Evolutionary conservation across 78 protist species (phyloP), one percentile per base, ranked within the genome.

Genomic region (Speleostelium caveatum): DNA sequence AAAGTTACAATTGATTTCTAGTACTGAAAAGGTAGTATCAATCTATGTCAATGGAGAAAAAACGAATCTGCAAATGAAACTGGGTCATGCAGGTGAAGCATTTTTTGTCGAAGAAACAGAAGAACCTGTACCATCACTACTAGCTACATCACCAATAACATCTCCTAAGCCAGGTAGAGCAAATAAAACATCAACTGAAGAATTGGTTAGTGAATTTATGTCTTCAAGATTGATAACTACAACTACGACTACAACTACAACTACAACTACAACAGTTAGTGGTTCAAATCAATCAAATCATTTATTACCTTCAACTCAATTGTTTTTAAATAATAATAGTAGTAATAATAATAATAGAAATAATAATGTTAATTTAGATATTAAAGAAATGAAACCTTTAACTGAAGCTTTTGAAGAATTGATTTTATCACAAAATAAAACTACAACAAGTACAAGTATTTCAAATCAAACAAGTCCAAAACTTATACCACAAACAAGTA

Each of bases 1-100:
- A 41, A 90, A 97, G 76, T 35, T 96, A n/a, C 92, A 92, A 49
- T 2, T 97, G 16, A 67, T 96, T 22, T 32, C 72, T 10, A 14
- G 92, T 53, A 68, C 92, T 14, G 98, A 95, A 66, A 93, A 95
- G 26, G 39, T 72, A 16, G 95, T 97, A 14, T 3, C 59, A 21
- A 92, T 94, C 66, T 28, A 36, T 32, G 96, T 96, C 22, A 97
- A 97, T 33, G 94, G 61, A 5, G 62, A 73, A 33, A 77, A 92
- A 39, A 78, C 93, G 0, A 85, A 85, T 28, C n/a, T 95, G 3
- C 71, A 32, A 39, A 96, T 97, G 98, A 71, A 83, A 24, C 49
- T 97, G 4, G 98, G 99, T 39, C 73, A 65, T 3, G 93, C 94
- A 1, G 99, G 99, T 35, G 98, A 97, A 53, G 97, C 96, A 8